These are phyloP conservation scores for Boletus fagicola DNA, from an alignment of 768 basidiomycete genomes.

Conservation along the genomic window DNA sequence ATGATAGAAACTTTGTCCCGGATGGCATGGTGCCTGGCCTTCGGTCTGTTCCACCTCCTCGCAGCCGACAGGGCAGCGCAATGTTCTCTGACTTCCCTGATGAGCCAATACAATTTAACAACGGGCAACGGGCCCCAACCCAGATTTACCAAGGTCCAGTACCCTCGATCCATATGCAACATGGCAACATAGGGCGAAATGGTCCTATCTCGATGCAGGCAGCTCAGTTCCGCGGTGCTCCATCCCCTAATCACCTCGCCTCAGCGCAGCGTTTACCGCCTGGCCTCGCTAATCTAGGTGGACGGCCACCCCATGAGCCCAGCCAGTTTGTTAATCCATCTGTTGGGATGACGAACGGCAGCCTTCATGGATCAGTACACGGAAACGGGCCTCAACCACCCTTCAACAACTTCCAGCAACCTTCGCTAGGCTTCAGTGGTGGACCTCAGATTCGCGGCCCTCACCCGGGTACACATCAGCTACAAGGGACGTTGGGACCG, in stretches of 20 bases:
- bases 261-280: constrained; percentile 68
- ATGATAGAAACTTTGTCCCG: constrained; percentile 76
- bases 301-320: constrained; percentile 77
- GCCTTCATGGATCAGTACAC: constrained; percentile 47
- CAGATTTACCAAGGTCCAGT: constrained; percentile 53
- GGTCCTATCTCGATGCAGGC: constrained; percentile 56
- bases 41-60: constrained; percentile 60
- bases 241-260: constrained; percentile 57
- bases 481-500: constrained; percentile 45
- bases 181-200: constrained; percentile 47
- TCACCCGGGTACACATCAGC: constrained; percentile 44
- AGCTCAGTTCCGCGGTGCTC: constrained; percentile 65
- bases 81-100: constrained; percentile 62
- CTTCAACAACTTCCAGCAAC: constrained; percentile 53
- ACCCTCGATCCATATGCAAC: constrained; percentile 52
- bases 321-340: constrained; percentile 50
- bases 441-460: constrained; percentile 49
- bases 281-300: constrained; percentile 79
- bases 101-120: constrained; percentile 60
- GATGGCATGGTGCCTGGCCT: constrained; percentile 87
- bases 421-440: constrained; percentile 45
- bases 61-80: constrained; percentile 53
- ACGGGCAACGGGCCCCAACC: constrained; percentile 56
- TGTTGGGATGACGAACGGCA: constrained; percentile 47
- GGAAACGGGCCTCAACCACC: constrained; percentile 46